phyloP scores from a whole-genome alignment of 192 early-diverging fungal genomes.

The Podochytrium sp. region DNA sequence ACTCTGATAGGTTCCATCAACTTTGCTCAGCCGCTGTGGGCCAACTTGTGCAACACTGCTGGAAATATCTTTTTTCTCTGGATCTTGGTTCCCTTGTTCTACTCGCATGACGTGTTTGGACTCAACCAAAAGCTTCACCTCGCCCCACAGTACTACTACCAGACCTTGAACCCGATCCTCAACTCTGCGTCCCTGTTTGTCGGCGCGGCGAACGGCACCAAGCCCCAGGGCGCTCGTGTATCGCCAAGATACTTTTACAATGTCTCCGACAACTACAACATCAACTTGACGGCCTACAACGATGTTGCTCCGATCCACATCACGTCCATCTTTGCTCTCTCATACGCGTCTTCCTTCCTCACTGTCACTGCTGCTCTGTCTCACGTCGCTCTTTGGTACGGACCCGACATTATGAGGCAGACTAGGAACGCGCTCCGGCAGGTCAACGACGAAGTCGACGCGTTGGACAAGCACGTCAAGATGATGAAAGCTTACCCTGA shows the following conservation, averaged over 20 bases:
- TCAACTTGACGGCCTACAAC: not conserved
- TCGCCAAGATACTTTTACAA: not conserved
- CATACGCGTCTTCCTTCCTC: slow-evolving; percentile 37
- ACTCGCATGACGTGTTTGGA: slow-evolving; percentile 37
- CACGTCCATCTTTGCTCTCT: slow-evolving; percentile 25
- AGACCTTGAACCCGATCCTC: slow-evolving; percentile 1
- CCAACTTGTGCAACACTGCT: not conserved
- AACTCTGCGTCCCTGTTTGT: not conserved
- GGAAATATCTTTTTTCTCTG: slow-evolving; percentile 20
- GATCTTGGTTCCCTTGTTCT: slow-evolving; percentile 36
- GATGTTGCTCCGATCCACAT: not conserved
- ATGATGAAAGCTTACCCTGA: slow-evolving; percentile 72
- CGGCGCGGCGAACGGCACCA: not conserved
- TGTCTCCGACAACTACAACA: not conserved
- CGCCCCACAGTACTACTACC: not conserved
- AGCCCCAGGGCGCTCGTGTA: not conserved
- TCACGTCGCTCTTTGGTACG: slow-evolving; percentile 64
- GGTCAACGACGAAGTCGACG: not conserved
- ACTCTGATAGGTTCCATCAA: slow-evolving; percentile 9
- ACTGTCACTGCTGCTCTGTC: slow-evolving; percentile 56
- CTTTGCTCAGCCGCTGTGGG: slow-evolving; percentile 20
- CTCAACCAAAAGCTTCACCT: not conserved
- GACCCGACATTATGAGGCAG: slow-evolving; percentile 16
- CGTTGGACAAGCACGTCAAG: slow-evolving; percentile 64
- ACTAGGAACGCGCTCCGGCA: not conserved